Evolutionary conservation across 2,329 filamentous ascomycete genomes (phyloP).

Genomic region (Epichloe glyceriae): DNA sequence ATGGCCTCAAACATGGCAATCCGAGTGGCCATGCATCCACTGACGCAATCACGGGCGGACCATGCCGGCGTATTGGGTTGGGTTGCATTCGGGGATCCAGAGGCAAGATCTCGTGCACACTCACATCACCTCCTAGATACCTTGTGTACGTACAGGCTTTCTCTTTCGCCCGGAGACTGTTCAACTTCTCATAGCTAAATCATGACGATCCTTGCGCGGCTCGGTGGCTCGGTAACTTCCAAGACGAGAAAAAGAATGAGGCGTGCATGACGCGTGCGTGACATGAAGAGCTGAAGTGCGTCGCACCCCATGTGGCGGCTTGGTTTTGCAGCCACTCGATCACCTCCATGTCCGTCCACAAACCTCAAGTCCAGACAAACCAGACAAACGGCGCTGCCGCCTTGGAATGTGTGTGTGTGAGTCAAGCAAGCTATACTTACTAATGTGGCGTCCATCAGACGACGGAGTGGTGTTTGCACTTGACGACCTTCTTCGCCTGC

Average conservation of each 20-base stretch:
- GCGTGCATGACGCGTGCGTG: not conserved
- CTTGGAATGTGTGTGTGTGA: not conserved
- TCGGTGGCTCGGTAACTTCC: not conserved
- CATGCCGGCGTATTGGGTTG: too few relatives aligned
- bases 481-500: too few relatives aligned
- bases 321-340: not conserved
- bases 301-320: conserved; percentile 3
- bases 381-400: not conserved
- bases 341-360: not conserved
- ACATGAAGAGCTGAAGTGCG: conserved; percentile 1
- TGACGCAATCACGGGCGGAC: too few relatives aligned
- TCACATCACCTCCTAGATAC: too few relatives aligned
- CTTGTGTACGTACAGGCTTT: too few relatives aligned
- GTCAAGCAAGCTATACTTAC: not conserved
- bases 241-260: not conserved
- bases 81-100: too few relatives aligned
- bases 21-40: too few relatives aligned
- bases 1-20: too few relatives aligned
- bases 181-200: not conserved
- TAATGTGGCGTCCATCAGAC: too few relatives aligned
- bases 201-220: not conserved
- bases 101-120: too few relatives aligned
- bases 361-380: not conserved
- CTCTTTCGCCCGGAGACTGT: too few relatives aligned
- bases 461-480: too few relatives aligned